Evolutionary conservation across 1,284 basidiomycete genomes (phyloP), one percentile per base, ranked within the genome.

Genomic region (Taiwanofungus camphoratus): DNA sequence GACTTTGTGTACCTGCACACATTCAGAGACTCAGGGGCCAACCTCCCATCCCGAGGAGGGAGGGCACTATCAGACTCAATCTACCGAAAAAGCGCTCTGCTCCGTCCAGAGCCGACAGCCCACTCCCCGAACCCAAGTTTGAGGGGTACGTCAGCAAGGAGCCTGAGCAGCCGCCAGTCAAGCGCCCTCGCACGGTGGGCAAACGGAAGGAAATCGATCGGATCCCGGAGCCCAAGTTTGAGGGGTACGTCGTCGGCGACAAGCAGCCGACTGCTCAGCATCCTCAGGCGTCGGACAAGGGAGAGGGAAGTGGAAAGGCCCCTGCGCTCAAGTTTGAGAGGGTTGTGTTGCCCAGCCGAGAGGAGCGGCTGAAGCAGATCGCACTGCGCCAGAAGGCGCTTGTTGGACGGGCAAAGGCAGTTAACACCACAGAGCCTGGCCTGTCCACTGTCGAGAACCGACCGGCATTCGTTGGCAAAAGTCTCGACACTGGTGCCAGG

Each of bases 41-140:
- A 26, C 52, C 43, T 0, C 51, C 50, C 12, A 49, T 55, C 9
- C 50, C 52, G 0, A 46, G 44, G 0, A 44, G 45, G n/a, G 35
- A 49, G 22, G 44, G 44, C 19, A 43, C 48, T 2, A 13, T 40
- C 19, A 19, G 39, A 16, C 35, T 41, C 15, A 42, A 46, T 15
- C 27, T 45, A 12, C 27, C 39, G 0, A 37, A 38, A 8, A 3
- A 11, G 20, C 24, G 29, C 11, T 26, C 16, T 5, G 13, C 16
- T 9, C 24, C 23, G 15, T 29, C 15, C 30, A n/a, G 19, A 22
- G 20, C n/a, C 7, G 24, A 24, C 38, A 41, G 30, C 15, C 43
- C 44, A 11, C 22, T 45, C 9, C 44, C 44, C 4, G 44, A 41
- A 16, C 39, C 39, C 33, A 45, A 45, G 26, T 40, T 36, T 16